Evolutionary conservation across 371 early-diverging fungal genomes (phyloP), one percentile per base, ranked within the genome.

Genomic region (Apophysomyces elegans): DNA sequence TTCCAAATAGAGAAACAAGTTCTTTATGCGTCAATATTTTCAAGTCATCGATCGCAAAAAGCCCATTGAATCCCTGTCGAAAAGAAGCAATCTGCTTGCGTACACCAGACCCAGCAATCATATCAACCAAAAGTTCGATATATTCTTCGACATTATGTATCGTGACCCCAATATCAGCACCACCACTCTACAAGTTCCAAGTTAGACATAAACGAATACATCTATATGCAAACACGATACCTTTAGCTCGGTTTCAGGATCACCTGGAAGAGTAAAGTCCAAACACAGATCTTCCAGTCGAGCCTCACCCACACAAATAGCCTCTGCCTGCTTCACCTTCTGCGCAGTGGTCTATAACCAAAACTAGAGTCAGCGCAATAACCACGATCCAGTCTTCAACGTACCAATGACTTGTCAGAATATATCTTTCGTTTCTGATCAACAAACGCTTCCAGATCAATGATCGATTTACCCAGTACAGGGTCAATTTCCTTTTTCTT

Each of bases 261-360:
- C 85, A 1, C 96, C 96, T 11, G 94, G 93, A 37, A 95, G 77
- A 0, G 93, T 92, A 76, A 96, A 96, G 69, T 94, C 95, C 7
- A 97, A 82, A 39, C 86, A 83, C 44, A 95, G 76, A 62, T 92
- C 90, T 0, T 88, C 88, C 36, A 92, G 64, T 5, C 62, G 59
- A 12, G 78, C 73, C 35, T 80, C 87, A 9, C 86, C 77, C 18
- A 91, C 65, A 32, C 75, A 58, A 41, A 88, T 85, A 26, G 69
- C 72, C 37, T 75, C 76, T 5, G 83, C 68, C 1, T 78, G 81
- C 7, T 58, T 58, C 38, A 70, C 62, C 12, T 84, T 78, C 47
- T 76, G 66, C 60, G 64, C 63, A 37, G 56, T 75, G 41, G 78
- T 73, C 63, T 73, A 71, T 21, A 58, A 45, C 39, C 32, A 11